A percentile compares a stretch with the other conserved stretches of the same genome.
phyloP scores from a whole-genome alignment of 2,329 filamentous ascomycete species.

The Pyrenochaeta sp. region DNA sequence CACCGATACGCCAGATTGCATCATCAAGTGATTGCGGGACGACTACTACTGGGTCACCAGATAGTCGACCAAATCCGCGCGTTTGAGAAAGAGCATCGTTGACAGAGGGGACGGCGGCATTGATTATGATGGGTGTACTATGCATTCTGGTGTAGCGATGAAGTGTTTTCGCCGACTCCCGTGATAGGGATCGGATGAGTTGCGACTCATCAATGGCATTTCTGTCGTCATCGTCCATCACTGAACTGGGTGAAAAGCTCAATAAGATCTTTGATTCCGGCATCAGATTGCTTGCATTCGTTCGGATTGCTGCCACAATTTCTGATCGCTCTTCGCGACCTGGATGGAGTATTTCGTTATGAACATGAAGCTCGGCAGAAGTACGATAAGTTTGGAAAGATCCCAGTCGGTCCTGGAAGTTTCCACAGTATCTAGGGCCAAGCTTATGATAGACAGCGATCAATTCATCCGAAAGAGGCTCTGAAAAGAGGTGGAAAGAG shows the following conservation, averaged over 20 bases:
- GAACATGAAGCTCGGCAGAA: constrained; percentile 86
- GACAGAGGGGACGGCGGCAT: constrained; percentile 84
- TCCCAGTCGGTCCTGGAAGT: constrained; percentile 95
- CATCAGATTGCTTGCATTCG: constrained; percentile 81
- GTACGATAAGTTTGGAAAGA: constrained; percentile 96
- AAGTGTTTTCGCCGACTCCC: constrained; percentile 71
- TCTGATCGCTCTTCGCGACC: constrained; percentile 92
- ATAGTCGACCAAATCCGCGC: constrained; percentile 81
- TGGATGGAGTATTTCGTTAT: constrained; percentile 88
- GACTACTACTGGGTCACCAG: constrained; percentile 81
- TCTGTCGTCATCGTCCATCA: constrained; percentile 81
- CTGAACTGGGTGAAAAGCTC: constrained; percentile 80
- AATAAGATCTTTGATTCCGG: constrained; percentile 83
- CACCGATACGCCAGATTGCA: constrained; percentile 90
- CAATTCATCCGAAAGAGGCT: constrained; percentile 87
- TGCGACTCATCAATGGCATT: constrained; percentile 75
- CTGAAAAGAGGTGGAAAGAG: constrained; percentile 86
- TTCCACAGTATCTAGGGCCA: constrained; percentile 89
- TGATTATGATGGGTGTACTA: constrained; percentile 82
- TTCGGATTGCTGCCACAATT: constrained; percentile 85
- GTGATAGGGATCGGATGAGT: constrained; percentile 78
- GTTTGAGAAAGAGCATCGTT: constrained; percentile 85
- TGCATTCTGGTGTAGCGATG: constrained; percentile 74
- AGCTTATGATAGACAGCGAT: constrained; percentile 90
- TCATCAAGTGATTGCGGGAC: constrained; percentile 88